Conservation (phyloP, 2,329 filamentous ascomycete species). For the Colletotrichum lindemuthianum region DNA sequence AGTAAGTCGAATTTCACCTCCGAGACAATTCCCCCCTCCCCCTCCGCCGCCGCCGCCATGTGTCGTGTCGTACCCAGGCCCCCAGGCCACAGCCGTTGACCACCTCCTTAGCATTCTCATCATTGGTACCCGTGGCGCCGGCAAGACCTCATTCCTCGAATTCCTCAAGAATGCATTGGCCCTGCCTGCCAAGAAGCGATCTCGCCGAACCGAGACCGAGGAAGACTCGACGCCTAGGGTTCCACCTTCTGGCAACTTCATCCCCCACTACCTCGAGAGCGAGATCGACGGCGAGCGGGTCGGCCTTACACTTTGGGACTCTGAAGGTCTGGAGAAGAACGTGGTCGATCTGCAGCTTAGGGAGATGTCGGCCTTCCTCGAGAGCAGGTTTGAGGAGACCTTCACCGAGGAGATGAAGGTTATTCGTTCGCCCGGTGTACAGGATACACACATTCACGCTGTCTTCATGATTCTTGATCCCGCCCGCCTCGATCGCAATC, state of each 20-base stretch:
- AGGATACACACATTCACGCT: slow-evolving; percentile 97
- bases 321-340: slow-evolving; percentile 92
- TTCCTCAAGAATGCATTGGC: slow-evolving; percentile 90
- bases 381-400: slow-evolving; percentile 98
- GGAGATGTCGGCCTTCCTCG: slow-evolving; percentile 90
- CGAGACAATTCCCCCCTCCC: slow-evolving; percentile 9
- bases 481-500: slow-evolving; percentile 82
- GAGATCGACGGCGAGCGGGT: slow-evolving; percentile 93
- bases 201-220: slow-evolving; percentile 59
- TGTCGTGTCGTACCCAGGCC: not conserved
- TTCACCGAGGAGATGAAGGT: slow-evolving; percentile 99
- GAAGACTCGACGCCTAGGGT: slow-evolving; percentile 61
- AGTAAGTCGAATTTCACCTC: slow-evolving; percentile 71
- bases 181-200: slow-evolving; percentile 81
- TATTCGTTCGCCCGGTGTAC: slow-evolving; percentile 87
- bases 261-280: slow-evolving; percentile 90
- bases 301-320: slow-evolving; percentile 96
- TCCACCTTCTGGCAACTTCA: slow-evolving; percentile 74
- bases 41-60: not conserved
- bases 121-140: slow-evolving; percentile 85
- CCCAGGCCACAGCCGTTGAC: not conserved
- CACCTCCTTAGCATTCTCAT: slow-evolving; percentile 78
- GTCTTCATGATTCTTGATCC: slow-evolving; percentile 94
- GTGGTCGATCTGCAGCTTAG: slow-evolving; percentile 93
- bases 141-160: slow-evolving; percentile 97